Percentiles rank a stretch among this genome's conserved stretches.
Conservation (phyloP, 805 yeast genomes). For the Ascoidea rubescens region DNA sequence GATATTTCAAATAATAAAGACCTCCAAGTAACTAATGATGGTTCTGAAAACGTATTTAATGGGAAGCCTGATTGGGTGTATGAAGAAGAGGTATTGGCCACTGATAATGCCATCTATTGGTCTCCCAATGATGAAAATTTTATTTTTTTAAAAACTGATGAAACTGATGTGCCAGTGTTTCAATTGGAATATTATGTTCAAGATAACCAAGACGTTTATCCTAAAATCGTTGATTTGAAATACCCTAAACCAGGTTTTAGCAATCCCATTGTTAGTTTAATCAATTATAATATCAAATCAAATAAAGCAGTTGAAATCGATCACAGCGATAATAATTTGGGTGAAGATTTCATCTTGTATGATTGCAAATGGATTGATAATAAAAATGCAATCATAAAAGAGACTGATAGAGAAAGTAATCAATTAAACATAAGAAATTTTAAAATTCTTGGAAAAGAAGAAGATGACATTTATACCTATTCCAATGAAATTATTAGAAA, state of each 20-base stretch:
- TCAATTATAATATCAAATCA: conserved; percentile 26
- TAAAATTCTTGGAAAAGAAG: conserved; percentile 17
- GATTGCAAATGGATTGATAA: conserved; percentile 46
- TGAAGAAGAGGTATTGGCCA: conserved; percentile 75
- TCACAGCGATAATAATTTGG: conserved; percentile 15
- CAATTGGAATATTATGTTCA: conserved; percentile 67
- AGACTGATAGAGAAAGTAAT: conserved; percentile 51
- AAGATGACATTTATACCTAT: too few species aligned
- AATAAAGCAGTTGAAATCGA: conserved; percentile 10
- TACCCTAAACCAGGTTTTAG: conserved; percentile 78
- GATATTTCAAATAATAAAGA: conserved; percentile 18
- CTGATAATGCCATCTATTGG: conserved; percentile 77
- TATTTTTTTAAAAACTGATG: conserved; percentile 56
- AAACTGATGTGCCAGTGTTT: conserved; percentile 57
- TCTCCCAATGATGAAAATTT: conserved; percentile 57
- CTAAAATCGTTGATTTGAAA: conserved; percentile 39
- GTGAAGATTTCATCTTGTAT: conserved; percentile 41
- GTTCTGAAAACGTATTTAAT: conserved; percentile 57
- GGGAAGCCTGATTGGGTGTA: conserved; percentile 94
- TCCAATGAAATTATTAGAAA: conserved; percentile 28
- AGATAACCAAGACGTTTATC: conserved; percentile 24
- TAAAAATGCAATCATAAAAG: conserved; percentile 37
- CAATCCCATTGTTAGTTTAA: conserved; percentile 53
- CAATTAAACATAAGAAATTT: conserved; percentile 34
- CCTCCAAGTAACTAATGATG: conserved; percentile 51